These are phyloP conservation scores for Fusarium newnesense DNA, from an alignment of 2,329 filamentous ascomycete genomes.

Conservation along the genomic window DNA sequence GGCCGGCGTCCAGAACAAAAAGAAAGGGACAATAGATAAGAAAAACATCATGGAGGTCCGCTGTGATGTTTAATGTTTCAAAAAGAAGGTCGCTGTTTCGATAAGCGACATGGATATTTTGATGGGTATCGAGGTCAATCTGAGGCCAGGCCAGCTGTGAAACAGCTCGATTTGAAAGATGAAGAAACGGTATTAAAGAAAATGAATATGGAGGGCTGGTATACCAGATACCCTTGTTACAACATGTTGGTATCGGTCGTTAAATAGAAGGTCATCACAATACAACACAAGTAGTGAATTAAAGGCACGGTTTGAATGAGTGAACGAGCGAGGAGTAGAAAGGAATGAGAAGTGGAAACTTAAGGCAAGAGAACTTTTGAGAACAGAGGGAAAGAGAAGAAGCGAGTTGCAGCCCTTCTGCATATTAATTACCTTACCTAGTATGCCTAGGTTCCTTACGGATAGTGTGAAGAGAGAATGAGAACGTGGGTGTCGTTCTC, in stretches of 20 bases:
- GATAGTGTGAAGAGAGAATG: not conserved
- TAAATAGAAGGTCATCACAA: not conserved
- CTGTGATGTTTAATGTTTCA: slow-evolving; percentile 7
- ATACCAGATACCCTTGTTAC: slow-evolving; percentile 26
- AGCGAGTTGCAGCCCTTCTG: slow-evolving; percentile 1
- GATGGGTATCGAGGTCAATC: not conserved
- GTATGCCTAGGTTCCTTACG: not conserved
- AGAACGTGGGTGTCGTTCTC: slow-evolving; percentile 6
- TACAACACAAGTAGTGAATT: not conserved
- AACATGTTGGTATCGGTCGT: slow-evolving; percentile 7
- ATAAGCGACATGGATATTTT: not conserved
- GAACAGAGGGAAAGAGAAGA: slow-evolving; percentile 3
- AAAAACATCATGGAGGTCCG: slow-evolving; percentile 6
- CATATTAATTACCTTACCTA: slow-evolving; percentile 15
- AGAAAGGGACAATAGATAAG: slow-evolving; percentile 3
- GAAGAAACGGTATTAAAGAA: not conserved
- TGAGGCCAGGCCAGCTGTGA: slow-evolving; percentile 37
- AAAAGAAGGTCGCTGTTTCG: slow-evolving; percentile 6
- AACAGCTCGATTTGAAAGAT: slow-evolving; percentile 13
- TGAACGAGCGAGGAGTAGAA: slow-evolving; percentile 10
- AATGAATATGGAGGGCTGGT: slow-evolving; percentile 1
- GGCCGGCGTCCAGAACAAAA: slow-evolving; percentile 29
- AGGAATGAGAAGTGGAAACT: not conserved
- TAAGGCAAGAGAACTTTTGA: slow-evolving; percentile 15
- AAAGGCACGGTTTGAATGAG: slow-evolving; percentile 1